phyloP scores from a whole-genome alignment of 257 asterid species.

The Paulownia fortunei region DNA sequence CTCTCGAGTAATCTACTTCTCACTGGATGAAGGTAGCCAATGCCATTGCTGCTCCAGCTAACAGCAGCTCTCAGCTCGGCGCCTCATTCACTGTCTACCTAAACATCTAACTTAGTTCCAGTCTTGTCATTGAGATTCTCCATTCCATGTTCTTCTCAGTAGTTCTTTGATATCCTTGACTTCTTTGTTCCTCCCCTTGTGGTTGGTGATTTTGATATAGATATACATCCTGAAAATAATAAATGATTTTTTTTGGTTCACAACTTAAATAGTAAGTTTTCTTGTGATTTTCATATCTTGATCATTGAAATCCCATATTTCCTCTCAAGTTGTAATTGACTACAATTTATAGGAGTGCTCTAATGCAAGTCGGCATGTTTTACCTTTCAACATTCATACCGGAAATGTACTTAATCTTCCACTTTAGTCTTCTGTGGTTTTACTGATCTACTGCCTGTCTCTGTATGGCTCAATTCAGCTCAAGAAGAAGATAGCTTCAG shows the following conservation, averaged over 20 bases:
- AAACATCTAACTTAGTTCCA: neutral
- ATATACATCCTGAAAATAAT: neutral
- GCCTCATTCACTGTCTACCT: too few relatives aligned
- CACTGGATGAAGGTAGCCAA: too few relatives aligned
- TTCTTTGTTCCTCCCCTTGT: neutral
- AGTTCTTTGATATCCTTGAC: neutral
- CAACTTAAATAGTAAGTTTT: too few relatives aligned
- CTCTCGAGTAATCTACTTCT: too few relatives aligned
- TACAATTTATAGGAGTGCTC: neutral
- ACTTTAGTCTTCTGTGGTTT: neutral
- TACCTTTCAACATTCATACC: neutral
- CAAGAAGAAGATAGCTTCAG: conserved; percentile 71
- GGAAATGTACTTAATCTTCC: neutral
- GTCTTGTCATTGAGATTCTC: neutral
- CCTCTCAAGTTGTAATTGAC: conserved; percentile 9
- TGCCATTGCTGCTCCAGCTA: too few relatives aligned
- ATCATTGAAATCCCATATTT: neutral
- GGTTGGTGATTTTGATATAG: neutral
- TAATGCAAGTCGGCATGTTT: neutral
- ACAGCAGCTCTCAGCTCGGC: too few relatives aligned
- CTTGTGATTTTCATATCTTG: neutral
- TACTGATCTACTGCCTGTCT: conserved; percentile 13
- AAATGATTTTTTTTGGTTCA: neutral
- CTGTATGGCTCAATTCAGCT: conserved; percentile 46
- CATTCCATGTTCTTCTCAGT: neutral